Base-by-base conservation (phyloP, 495 filamentous ascomycete genomes). In the Endocarpon pusillum region DNA sequence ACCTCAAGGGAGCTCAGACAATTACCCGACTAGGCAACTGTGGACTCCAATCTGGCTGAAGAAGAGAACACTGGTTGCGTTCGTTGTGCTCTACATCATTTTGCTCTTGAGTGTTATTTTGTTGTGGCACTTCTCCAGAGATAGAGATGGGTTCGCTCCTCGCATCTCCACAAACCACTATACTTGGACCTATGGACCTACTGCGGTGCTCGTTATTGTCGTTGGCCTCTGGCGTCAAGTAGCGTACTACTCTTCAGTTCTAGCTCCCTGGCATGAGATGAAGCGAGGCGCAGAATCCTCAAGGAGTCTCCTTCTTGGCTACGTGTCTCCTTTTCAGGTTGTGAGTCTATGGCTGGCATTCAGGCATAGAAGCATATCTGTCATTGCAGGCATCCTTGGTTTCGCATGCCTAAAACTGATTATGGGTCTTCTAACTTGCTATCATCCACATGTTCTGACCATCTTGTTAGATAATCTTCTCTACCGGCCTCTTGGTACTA, bases 111-210 rank as follows among this genome's bases (percentile, higher is more conserved):
- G 12, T 17, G 19, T 31, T 15, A 15, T 17, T 5, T 7, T 31
- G 14, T 17, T 31, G 19, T 14, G 14, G 4, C 31, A 38, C 8
- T 30, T 46, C 11, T 51, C 48, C 14, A 18, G 31, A 19, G 11
- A 21, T 10, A 27, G 42, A 8, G 21, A 41, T 21, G 48, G 48
- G 3, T 22, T 51, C 11, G 39, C 36, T n/a, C 30, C 35, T 16
- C 37, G 39, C 12, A n/a, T 17, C 12, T 31, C 42, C 17, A 34
- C 32, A 16, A 44, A 38, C 1, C 42, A 44, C n/a, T 56, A 54
- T 37, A 34, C 45, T 3, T 56, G 48, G 50, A 50, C 43, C 0
- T 53, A 50, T 19, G 51, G 51, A 4, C 50, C 53, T 18, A 56
- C 53, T 3, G 50, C 51, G 1, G 21, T 52, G 21, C 33, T 56